Conservation (phyloP, 176 grass and related monocot species). For the Avena sativa region DNA sequence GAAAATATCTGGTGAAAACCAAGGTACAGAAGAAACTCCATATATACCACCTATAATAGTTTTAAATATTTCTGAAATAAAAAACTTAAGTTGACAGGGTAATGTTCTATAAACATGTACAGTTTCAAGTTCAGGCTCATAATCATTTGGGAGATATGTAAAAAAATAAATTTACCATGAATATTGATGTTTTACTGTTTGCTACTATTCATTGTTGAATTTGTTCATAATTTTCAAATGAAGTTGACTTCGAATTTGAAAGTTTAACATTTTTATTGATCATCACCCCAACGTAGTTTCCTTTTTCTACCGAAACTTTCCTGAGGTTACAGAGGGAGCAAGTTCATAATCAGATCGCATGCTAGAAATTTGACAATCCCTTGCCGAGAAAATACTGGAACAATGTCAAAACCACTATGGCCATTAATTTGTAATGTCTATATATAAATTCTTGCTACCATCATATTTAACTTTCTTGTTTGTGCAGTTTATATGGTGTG, state of each 20-base stretch:
- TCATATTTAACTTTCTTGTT: not conserved
- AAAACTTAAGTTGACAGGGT: not conserved
- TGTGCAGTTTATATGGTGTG: not conserved
- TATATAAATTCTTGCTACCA: not conserved
- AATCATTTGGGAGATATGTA: not conserved
- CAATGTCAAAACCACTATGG: not conserved
- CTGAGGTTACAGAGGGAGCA: not conserved
- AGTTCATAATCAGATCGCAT: not conserved
- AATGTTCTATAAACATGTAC: not conserved
- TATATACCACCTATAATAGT: not conserved
- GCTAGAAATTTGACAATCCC: not conserved
- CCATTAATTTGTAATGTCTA: not conserved
- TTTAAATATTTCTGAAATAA: not conserved
- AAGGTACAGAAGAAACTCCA: not conserved
- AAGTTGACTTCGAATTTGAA: not conserved
- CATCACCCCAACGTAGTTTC: not conserved
- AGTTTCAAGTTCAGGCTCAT: not conserved
- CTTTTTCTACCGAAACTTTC: not conserved
- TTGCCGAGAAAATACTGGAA: not conserved
- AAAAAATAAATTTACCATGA: not conserved
- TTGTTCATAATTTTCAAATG: not conserved
- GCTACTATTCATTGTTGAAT: not conserved
- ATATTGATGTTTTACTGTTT: conserved; percentile 5
- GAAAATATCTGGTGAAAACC: conserved; percentile 23
- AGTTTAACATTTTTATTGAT: not conserved